These are phyloP conservation scores for Colletotrichum chrysophilum DNA, from an alignment of 2,329 filamentous ascomycete species.

Conservation along the genomic window DNA sequence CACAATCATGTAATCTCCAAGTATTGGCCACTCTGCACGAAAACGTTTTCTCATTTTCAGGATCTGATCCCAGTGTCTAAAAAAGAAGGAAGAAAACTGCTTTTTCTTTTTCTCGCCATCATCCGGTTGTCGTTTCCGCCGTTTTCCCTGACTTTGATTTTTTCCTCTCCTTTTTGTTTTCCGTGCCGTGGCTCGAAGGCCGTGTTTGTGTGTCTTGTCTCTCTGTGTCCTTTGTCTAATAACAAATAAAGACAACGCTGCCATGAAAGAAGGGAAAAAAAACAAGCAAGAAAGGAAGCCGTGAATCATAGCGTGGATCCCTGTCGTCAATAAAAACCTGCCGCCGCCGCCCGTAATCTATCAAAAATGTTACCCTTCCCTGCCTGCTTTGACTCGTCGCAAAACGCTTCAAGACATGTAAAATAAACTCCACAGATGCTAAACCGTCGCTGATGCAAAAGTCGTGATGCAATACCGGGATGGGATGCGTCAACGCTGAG, in stretches of 20 bases:
- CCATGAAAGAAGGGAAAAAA: not conserved
- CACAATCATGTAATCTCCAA: not conserved
- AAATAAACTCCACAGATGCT: not conserved
- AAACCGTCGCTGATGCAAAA: constrained; percentile 19
- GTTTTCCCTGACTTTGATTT: not conserved
- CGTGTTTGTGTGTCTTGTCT: not conserved
- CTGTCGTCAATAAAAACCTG: not conserved
- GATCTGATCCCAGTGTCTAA: not conserved
- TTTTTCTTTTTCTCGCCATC: not conserved
- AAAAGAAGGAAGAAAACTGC: not conserved
- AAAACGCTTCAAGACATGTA: not conserved
- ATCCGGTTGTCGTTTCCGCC: not conserved
- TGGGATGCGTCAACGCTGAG: not conserved
- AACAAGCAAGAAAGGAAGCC: not conserved
- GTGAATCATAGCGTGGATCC: not conserved
- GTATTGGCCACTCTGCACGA: not conserved
- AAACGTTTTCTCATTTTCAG: not conserved
- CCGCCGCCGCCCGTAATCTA: not conserved
- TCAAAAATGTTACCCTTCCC: not conserved
- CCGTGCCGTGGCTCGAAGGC: not conserved
- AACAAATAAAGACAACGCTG: not conserved
- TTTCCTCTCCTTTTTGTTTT: not conserved
- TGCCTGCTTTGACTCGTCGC: not conserved
- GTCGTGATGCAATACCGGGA: not conserved
- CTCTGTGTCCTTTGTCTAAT: not conserved